Percentiles rank a stretch among this genome's conserved stretches.
Evolutionary conservation across 441 rosid species (phyloP).

Genomic region (Aleurites moluccanus): DNA sequence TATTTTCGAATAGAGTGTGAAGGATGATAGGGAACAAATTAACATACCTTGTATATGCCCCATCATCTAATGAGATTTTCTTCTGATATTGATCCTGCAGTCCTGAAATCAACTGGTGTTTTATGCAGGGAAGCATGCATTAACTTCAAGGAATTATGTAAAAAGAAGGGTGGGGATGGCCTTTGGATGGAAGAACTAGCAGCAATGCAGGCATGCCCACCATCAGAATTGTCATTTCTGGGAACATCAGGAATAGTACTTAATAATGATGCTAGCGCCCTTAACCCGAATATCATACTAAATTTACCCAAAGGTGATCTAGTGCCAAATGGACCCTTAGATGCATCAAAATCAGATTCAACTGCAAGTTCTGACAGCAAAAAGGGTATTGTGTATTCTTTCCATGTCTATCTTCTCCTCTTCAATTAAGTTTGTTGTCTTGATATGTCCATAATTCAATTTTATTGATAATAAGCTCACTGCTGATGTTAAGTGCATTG

Average conservation of each 20-base stretch:
- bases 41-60: not conserved
- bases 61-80: not conserved
- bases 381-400: constrained; percentile 42
- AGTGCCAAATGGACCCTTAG: constrained; percentile 36
- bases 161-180: constrained; percentile 70
- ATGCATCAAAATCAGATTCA: constrained; percentile 38
- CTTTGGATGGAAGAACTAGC: constrained; percentile 88
- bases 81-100: constrained; percentile 7
- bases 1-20: not conserved
- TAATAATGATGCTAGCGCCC: constrained; percentile 41
- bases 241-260: constrained; percentile 66
- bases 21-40: not conserved
- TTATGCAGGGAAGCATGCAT: constrained; percentile 65
- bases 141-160: constrained; percentile 71
- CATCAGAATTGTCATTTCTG: constrained; percentile 48
- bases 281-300: constrained; percentile 30
- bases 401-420: constrained; percentile 1
- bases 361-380: constrained; percentile 39
- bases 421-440: too few species aligned
- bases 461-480: not conserved
- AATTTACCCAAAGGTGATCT: constrained; percentile 30
- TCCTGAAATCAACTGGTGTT: constrained; percentile 14
- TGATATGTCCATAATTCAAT: not conserved
- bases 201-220: constrained; percentile 66
- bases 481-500: constrained; percentile 22